These are phyloP conservation scores for Melaleuca alternifolia DNA, from an alignment of 345 rosid species.

Conservation along the genomic window DNA sequence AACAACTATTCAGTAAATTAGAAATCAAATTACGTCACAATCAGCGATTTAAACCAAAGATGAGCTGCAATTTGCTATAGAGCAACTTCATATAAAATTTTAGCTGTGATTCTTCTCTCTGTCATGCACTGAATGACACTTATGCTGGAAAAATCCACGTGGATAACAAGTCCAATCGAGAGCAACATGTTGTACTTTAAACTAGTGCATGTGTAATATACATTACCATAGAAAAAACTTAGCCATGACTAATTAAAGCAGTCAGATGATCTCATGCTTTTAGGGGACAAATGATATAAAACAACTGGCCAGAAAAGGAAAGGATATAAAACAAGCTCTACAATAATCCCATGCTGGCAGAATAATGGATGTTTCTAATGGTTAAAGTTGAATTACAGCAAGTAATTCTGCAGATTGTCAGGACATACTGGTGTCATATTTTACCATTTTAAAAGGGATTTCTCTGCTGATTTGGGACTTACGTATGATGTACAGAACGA, in stretches of 20 bases:
- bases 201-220: neutral
- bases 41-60: neutral
- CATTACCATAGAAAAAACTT: neutral
- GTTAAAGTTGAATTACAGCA: neutral
- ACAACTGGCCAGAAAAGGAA: neutral
- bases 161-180: neutral
- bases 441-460: neutral
- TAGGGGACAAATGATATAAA: neutral
- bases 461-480: conserved; percentile 16
- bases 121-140: neutral
- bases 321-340: neutral
- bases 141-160: neutral
- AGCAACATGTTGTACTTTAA: neutral
- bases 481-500: conserved; percentile 69
- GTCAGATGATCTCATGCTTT: neutral
- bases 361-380: neutral
- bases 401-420: neutral
- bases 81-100: neutral
- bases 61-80: neutral
- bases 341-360: neutral
- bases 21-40: neutral
- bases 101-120: neutral
- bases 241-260: neutral
- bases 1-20: neutral
- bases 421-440: neutral